These are phyloP conservation scores for Suhomyces prunicola DNA, from an alignment of 805 yeast genomes.

Conservation along the genomic window DNA sequence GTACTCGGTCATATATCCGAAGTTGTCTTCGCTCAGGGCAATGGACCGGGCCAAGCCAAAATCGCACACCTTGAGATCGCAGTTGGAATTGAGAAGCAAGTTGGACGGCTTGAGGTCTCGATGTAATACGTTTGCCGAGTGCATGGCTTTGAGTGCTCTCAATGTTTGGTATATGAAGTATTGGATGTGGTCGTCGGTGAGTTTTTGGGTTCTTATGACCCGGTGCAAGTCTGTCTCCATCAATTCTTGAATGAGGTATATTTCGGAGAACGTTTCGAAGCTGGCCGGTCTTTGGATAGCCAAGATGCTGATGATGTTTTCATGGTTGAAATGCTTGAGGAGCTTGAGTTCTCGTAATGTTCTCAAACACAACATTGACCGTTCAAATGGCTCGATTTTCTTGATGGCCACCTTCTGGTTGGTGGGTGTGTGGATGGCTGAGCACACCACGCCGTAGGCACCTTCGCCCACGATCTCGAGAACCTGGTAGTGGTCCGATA, in stretches of 20 bases:
- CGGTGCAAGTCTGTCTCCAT: constrained; percentile 87
- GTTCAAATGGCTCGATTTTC: constrained; percentile 88
- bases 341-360: constrained; percentile 88
- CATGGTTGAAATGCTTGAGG: constrained; percentile 87
- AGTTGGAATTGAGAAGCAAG: constrained; percentile 79
- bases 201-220: constrained; percentile 74
- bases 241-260: constrained; percentile 80
- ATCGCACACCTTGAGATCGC: constrained; percentile 92
- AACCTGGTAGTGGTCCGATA: constrained; percentile 82
- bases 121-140: constrained; percentile 91
- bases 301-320: constrained; percentile 83
- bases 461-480: constrained; percentile 90
- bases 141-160: constrained; percentile 86
- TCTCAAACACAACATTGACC: constrained; percentile 83
- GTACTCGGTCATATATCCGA: constrained; percentile 90
- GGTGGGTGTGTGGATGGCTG: constrained; percentile 83
- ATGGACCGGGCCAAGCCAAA: constrained; percentile 82
- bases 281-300: constrained; percentile 84
- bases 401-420: constrained; percentile 92
- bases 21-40: constrained; percentile 60
- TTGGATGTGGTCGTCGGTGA: constrained; percentile 91
- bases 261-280: constrained; percentile 77
- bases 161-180: constrained; percentile 89
- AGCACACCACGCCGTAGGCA: constrained; percentile 92
- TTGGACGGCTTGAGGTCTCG: constrained; percentile 92